Base-by-base conservation (phyloP, 2,329 filamentous ascomycete species). In the Venturiaceae sp. region DNA sequence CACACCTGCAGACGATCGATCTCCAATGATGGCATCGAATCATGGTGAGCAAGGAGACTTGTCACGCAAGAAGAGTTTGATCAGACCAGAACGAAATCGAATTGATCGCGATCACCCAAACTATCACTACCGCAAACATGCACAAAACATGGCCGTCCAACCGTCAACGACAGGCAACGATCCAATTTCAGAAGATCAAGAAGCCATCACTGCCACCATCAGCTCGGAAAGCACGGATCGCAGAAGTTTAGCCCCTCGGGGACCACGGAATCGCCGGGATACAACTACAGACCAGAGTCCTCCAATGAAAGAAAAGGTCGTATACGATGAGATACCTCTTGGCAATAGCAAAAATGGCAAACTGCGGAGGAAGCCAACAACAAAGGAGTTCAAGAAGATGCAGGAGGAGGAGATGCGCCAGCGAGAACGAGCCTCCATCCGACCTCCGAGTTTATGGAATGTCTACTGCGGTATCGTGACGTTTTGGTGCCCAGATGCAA, bases 141-240 rank as follows among this genome's bases (percentile, higher is more conserved):
- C 95, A 9, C 88, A 91, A 66, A 88, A 92, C 63, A 96, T 99
- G 91, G 81, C 86, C 58, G 87, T 91, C 5, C 79, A 90, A 63
- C 94, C 95, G 0, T 97, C 94, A 0, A 88, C 90, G 6, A 97
- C 94, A 0, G 94, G 94, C 61, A 88, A 95, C 65, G 92, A 97
- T 66, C 90, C 92, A 2, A 83, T 95, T 56, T 74, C 88, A 58
- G 92, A 96, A 71, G 87, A 90, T 60, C 73, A 77, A 55, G 75
- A 73, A 19, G 74, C 79, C 60, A 69, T 69, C 2, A 78, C 80
- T 19, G 5, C 23, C 59, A 84, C 80, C 0, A 70, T 80, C 62
- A 82, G 79, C 66, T 81, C 88, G 21, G 88, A 88, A 59, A 85
- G 80, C 61, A 82, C 81, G 23, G 85, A 80, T 50, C 63, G 76